Evolutionary conservation across 306 rosid genomes (phyloP).

Genomic region (Albizia julibrissin): DNA sequence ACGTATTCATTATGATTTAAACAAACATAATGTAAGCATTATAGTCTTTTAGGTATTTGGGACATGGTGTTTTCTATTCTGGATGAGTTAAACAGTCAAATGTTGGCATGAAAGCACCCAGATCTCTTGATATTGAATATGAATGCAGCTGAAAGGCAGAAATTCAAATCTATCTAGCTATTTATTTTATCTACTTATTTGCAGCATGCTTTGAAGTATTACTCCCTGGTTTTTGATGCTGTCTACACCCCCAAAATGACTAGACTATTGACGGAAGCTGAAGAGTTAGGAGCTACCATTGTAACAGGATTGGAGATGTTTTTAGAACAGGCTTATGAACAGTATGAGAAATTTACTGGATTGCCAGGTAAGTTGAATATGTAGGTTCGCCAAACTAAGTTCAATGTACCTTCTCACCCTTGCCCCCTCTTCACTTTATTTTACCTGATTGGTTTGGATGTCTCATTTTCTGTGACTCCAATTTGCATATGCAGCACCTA

Average conservation of each 20-base stretch:
- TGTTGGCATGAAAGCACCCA: slow-evolving; percentile 12
- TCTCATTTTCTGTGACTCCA: slow-evolving; percentile 25
- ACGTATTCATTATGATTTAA: neutral
- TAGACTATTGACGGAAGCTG: slow-evolving; percentile 87
- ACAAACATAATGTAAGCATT: neutral
- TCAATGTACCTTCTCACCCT: slow-evolving; percentile 7
- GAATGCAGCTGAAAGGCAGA: slow-evolving; percentile 33
- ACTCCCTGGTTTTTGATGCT: slow-evolving; percentile 88
- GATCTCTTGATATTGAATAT: slow-evolving; percentile 22
- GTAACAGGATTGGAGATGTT: slow-evolving; percentile 90
- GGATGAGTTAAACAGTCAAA: slow-evolving; percentile 10
- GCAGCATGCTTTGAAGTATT: slow-evolving; percentile 70
- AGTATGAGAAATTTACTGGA: slow-evolving; percentile 80
- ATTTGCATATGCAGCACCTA: slow-evolving; percentile 68
- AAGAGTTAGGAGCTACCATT: slow-evolving; percentile 73
- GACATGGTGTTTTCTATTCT: slow-evolving; percentile 21
- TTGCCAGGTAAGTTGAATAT: slow-evolving; percentile 68
- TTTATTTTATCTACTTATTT: slow-evolving; percentile 29
- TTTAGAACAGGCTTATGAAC: slow-evolving; percentile 83
- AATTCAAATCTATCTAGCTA: slow-evolving; percentile 13
- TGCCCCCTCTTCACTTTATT: slow-evolving; percentile 14
- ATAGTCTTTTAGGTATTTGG: neutral
- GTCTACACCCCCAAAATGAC: slow-evolving; percentile 87
- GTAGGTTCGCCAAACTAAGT: slow-evolving; percentile 7
- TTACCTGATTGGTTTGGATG: slow-evolving; percentile 27